A percentile compares a stretch with the other conserved stretches of the same genome.
phyloP scores from a whole-genome alignment of 306 rosid genomes.

The Calophaca sinica region DNA sequence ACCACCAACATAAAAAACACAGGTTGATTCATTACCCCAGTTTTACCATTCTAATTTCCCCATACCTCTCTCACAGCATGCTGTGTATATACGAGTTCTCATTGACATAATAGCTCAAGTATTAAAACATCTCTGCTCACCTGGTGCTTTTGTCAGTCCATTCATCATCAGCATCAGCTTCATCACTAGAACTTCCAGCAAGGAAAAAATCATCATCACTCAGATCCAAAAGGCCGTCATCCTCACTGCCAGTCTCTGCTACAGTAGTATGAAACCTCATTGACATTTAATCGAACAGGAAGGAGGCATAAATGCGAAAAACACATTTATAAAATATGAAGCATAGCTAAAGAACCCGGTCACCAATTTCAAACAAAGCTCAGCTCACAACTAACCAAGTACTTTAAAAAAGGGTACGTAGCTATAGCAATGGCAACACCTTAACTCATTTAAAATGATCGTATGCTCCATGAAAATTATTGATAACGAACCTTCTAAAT shows the following conservation, averaged over 20 bases:
- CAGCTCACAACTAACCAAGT: neutral
- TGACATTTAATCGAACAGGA: constrained; percentile 14
- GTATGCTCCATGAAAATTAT: too few species aligned
- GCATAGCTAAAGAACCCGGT: neutral
- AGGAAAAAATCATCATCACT: constrained; percentile 97
- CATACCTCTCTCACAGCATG: neutral
- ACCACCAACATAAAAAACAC: constrained; percentile 8
- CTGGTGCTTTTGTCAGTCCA: constrained; percentile 97
- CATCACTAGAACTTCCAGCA: constrained; percentile 90
- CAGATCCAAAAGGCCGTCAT: constrained; percentile 91
- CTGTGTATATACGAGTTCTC: constrained; percentile 4
- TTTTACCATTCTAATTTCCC: constrained; percentile 15
- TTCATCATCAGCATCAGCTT: constrained; percentile 98
- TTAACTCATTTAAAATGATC: neutral
- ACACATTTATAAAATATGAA: neutral
- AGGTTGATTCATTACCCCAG: neutral
- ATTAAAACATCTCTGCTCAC: constrained; percentile 46
- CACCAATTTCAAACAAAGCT: neutral
- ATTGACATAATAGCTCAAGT: constrained; percentile 7
- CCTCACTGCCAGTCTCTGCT: constrained; percentile 98
- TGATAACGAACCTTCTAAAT: constrained; percentile 76
- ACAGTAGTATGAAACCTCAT: constrained; percentile 15
- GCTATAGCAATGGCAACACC: constrained; percentile 21
- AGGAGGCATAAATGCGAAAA: constrained; percentile 6
- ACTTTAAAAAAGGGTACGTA: constrained; percentile 26